Evolutionary conservation across 2,329 filamentous ascomycete genomes (phyloP).

Genomic region (Orbilia ellipsospora): DNA sequence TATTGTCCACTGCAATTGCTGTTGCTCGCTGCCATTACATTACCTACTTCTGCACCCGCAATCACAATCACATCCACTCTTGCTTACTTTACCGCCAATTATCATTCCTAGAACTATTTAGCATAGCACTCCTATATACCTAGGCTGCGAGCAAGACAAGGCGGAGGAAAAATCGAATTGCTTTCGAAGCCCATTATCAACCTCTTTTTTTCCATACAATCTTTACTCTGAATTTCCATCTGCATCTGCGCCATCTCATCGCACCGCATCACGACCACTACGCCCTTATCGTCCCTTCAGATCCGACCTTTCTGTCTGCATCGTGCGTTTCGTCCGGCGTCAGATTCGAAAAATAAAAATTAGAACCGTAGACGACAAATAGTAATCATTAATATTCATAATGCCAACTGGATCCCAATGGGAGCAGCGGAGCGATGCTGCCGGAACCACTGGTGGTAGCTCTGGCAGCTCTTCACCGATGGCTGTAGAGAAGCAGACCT

Average conservation of each 20-base stretch:
- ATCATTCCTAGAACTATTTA: too few species aligned
- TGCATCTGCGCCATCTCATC: neutral
- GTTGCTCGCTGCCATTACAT: too few species aligned
- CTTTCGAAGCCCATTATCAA: too few species aligned
- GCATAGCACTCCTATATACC: too few species aligned
- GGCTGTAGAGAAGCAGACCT: conserved; percentile 47
- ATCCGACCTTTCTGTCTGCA: too few species aligned
- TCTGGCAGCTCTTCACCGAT: conserved; percentile 39
- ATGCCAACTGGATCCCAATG: conserved; percentile 49
- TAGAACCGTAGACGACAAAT: neutral
- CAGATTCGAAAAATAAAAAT: neutral
- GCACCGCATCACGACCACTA: too few species aligned
- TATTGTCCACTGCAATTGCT: neutral
- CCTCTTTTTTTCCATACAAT: neutral
- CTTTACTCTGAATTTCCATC: neutral
- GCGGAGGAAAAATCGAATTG: too few species aligned
- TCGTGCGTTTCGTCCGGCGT: neutral
- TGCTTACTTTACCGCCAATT: too few species aligned
- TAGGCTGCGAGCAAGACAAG: too few species aligned
- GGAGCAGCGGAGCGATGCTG: conserved; percentile 34
- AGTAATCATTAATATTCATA: conserved; percentile 10
- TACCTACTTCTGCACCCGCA: too few species aligned
- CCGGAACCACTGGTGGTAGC: conserved; percentile 1
- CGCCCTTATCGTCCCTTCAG: too few species aligned
- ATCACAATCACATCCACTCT: too few species aligned